A percentile compares a stretch with the other conserved stretches of the same genome.
These are phyloP conservation scores for Diaporthe caulivora DNA, from an alignment of 2,329 filamentous ascomycete genomes.

Conservation along the genomic window DNA sequence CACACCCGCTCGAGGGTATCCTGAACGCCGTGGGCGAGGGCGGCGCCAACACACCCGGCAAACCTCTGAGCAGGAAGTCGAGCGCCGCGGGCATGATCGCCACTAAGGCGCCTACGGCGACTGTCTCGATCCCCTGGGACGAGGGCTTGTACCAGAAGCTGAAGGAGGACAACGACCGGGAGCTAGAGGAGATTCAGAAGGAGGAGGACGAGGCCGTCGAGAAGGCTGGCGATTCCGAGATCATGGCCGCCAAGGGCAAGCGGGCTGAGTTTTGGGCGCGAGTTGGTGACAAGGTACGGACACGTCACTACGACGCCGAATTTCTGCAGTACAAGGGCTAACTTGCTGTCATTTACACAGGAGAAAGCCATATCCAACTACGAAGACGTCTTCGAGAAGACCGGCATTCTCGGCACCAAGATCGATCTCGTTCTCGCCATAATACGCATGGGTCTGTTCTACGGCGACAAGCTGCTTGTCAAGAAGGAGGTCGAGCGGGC, in stretches of 20 bases:
- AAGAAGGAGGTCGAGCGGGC: slow-evolving; percentile 95
- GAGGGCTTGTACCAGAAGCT: slow-evolving; percentile 85
- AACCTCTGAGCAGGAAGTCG: slow-evolving; percentile 75
- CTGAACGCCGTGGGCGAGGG: slow-evolving; percentile 82
- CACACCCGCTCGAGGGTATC: slow-evolving; percentile 84
- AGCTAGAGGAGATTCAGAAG: slow-evolving; percentile 82
- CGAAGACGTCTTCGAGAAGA: slow-evolving; percentile 96
- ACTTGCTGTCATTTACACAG: slow-evolving; percentile 57
- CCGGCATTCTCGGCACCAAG: slow-evolving; percentile 94
- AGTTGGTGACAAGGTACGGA: slow-evolving; percentile 90
- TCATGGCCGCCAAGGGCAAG: slow-evolving; percentile 92
- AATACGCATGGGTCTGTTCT: slow-evolving; percentile 95
- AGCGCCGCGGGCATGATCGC: slow-evolving; percentile 82
- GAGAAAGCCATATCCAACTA: slow-evolving; percentile 94
- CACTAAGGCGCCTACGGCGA: slow-evolving; percentile 73
- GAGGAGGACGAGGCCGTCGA: slow-evolving; percentile 95
- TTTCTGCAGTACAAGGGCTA: not conserved
- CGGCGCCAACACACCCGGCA: slow-evolving; percentile 62
- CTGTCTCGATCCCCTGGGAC: slow-evolving; percentile 87
- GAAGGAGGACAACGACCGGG: slow-evolving; percentile 81
- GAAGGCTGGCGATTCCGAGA: slow-evolving; percentile 95
- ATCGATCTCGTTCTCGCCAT: slow-evolving; percentile 97
- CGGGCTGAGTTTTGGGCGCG: slow-evolving; percentile 95
- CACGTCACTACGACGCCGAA: not conserved
- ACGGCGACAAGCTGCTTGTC: slow-evolving; percentile 90